Evolutionary conservation across 2,329 filamentous ascomycete genomes (phyloP).

Genomic region (Colletotrichum sp.): DNA sequence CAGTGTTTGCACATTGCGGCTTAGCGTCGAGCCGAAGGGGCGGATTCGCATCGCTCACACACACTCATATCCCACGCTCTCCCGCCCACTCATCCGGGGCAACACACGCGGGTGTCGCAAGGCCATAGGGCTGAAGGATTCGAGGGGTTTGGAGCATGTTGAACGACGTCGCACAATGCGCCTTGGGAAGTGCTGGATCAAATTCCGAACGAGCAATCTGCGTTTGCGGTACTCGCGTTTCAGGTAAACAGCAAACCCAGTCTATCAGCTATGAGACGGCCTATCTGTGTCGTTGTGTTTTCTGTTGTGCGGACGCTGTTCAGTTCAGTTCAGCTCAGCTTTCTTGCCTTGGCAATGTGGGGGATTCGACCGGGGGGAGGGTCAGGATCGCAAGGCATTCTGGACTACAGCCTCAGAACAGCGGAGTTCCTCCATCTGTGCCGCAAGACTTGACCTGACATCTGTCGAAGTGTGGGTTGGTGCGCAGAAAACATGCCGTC

Average conservation of each 20-base stretch:
- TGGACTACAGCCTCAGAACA: not conserved
- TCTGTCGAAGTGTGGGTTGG: not conserved
- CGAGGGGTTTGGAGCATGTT: not conserved
- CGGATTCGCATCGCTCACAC: not conserved
- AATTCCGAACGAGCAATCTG: not conserved
- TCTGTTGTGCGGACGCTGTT: not conserved
- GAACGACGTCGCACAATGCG: not conserved
- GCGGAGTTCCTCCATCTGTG: constrained; percentile 5
- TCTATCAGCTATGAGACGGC: not conserved
- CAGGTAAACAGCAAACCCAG: not conserved
- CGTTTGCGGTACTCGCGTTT: not conserved
- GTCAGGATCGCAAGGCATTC: not conserved
- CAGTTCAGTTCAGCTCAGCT: not conserved
- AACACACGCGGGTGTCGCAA: not conserved
- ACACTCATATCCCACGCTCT: not conserved
- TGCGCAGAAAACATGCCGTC: not conserved
- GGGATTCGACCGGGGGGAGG: not conserved
- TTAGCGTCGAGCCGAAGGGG: constrained; percentile 11
- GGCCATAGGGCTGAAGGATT: constrained; percentile 19
- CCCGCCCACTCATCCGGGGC: not conserved
- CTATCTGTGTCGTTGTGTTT: not conserved
- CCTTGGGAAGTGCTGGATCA: not conserved
- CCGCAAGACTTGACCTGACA: not conserved
- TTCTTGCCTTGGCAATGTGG: not conserved
- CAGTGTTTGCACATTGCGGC: not conserved